Evolutionary conservation across 768 basidiomycete species (phyloP), one percentile per base, ranked within the genome.

Genomic region (Dentipellis fragilis): DNA sequence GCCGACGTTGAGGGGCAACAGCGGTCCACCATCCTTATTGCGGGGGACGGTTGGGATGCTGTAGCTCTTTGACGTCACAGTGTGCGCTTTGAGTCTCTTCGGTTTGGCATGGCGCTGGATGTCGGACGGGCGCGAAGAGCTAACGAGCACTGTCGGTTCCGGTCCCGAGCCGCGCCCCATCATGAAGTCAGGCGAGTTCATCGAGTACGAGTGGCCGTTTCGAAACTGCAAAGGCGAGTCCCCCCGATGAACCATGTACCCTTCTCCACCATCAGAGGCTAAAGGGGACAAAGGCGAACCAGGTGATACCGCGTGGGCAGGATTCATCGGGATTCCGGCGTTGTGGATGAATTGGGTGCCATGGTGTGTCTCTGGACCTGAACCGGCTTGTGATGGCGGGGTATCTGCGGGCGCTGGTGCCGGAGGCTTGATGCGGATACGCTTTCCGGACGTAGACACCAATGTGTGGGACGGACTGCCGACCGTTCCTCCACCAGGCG

Each of bases 41-140:
- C 89, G 77, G 2, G 87, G 87, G 2, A 93, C 85, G 61, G 80
- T 80, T 0, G 89, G 89, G 50, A 93, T 90, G 62, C 80, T 85
- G 62, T 77, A 84, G 65, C 76, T 85, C 69, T 84, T 86, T 61
- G 83, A 83, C 3, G 84, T 85, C 35, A 93, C 85, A 1, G 85
- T 87, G 64, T 90, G 88, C 45, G 87, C 82, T 66, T 89, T 90
- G 21, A 89, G 70, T 6, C 88, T 76, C 58, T 91, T 92, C 1
- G 87, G 84, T 61, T 88, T 90, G 9, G 78, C 75, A 34, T 75
- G 73, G 9, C 80, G 75, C 57, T 67, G 67, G 37, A 65, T 61
- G 65, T 78, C n/a, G 59, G 67, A 39, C 72, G 70, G 12, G 66
- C 57, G 40, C 61, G 65, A 22, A 68, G 65, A 17, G 64, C 67